Conservation (phyloP, 2,329 filamentous ascomycete species). For the Xylariomycetidae sp. region DNA sequence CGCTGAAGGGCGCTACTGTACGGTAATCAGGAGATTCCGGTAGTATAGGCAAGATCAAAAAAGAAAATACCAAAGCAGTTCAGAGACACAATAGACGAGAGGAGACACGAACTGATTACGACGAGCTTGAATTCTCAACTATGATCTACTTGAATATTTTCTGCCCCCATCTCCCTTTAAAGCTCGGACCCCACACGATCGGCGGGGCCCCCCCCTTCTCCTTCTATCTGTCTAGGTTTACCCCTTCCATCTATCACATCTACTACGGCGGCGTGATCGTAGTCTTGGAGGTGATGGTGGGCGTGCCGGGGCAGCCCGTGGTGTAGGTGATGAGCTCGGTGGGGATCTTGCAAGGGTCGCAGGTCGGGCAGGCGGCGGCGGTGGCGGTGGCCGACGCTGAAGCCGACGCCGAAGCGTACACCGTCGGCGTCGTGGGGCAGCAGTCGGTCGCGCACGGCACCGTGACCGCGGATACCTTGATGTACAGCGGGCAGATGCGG, state of each 20-base stretch:
- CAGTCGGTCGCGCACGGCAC: slow-evolving; percentile 33
- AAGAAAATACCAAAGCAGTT: too few species aligned
- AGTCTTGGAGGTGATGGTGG: slow-evolving; percentile 14
- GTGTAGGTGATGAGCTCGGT: slow-evolving; percentile 24
- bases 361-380: slow-evolving; percentile 19
- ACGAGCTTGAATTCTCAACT: too few species aligned
- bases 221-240: too few species aligned
- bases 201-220: too few species aligned
- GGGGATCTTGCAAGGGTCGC: slow-evolving; percentile 20
- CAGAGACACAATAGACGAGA: slow-evolving; percentile 1
- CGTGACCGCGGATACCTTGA: slow-evolving; percentile 26
- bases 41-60: too few species aligned
- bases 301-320: slow-evolving; percentile 19
- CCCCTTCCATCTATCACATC: neutral
- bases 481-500: slow-evolving; percentile 24
- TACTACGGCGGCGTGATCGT: slow-evolving; percentile 17
- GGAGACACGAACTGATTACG: too few species aligned
- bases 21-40: slow-evolving; percentile 62
- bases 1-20: slow-evolving; percentile 74
- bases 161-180: too few species aligned
- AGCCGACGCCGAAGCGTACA: slow-evolving; percentile 13
- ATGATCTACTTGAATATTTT: too few species aligned
- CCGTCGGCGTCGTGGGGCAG: slow-evolving; percentile 32
- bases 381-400: too few species aligned
- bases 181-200: too few species aligned